phyloP scores from a whole-genome alignment of 768 basidiomycete genomes.

The Lactarius hengduanensis region DNA sequence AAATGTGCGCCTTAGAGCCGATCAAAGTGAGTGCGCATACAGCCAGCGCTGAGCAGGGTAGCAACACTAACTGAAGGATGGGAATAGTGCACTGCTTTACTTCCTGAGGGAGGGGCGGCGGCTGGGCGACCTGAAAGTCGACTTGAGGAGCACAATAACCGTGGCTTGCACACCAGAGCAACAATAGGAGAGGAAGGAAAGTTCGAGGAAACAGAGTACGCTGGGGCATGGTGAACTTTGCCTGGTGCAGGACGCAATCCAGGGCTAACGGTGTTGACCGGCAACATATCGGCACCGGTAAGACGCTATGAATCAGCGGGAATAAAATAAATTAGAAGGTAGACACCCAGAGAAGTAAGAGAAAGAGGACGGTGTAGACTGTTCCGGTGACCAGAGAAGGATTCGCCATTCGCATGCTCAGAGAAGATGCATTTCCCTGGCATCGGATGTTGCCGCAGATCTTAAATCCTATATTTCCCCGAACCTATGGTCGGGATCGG shows the following conservation, averaged over 20 bases:
- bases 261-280: background rate
- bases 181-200: conserved; percentile 12
- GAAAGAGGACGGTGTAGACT: no score
- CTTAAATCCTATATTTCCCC: no score
- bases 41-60: background rate
- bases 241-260: background rate
- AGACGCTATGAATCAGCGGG: no score
- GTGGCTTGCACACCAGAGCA: conserved; percentile 17
- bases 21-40: background rate
- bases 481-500: no score
- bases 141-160: conserved; percentile 37
- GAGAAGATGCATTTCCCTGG: no score
- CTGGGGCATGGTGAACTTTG: background rate
- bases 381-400: no score
- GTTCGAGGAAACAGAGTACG: background rate
- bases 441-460: no score
- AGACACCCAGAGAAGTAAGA: no score
- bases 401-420: no score
- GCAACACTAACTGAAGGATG: conserved; percentile 54
- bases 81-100: conserved; percentile 62
- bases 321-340: no score
- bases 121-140: conserved; percentile 72
- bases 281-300: background rate
- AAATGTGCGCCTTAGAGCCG: conserved; percentile 56
- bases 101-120: conserved; percentile 62